Evolutionary conservation across 176 grass and related monocot genomes (phyloP).

Genomic region (Eleusine indica): DNA sequence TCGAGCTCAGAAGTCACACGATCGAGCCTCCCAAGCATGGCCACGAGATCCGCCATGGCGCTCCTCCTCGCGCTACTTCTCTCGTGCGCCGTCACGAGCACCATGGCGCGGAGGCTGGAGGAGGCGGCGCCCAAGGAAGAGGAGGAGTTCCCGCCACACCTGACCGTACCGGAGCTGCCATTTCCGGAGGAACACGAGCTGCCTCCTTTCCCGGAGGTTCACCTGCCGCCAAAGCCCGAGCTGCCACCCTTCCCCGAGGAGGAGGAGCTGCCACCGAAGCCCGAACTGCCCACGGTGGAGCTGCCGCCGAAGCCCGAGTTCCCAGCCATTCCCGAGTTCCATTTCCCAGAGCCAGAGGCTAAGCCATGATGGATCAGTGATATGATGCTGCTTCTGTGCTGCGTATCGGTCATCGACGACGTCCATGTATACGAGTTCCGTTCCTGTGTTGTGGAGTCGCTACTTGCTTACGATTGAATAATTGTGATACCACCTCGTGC

Average conservation of each 20-base stretch:
- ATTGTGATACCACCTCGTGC: no score
- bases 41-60: neutral
- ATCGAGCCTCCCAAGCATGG: neutral
- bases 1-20: neutral
- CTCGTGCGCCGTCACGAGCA: neutral
- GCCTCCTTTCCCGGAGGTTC: conserved; percentile 13
- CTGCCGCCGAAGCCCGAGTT: conserved; percentile 13
- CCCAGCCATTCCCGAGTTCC: conserved; percentile 1
- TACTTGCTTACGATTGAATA: no score
- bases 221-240: conserved; percentile 3
- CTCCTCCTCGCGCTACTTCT: conserved; percentile 25
- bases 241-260: neutral
- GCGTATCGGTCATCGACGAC: no score
- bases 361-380: conserved; percentile 12
- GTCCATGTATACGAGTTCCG: no score
- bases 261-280: neutral
- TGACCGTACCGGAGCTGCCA: conserved; percentile 25
- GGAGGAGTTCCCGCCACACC: conserved; percentile 25
- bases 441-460: no score
- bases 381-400: no score
- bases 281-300: neutral
- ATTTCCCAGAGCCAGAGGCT: conserved; percentile 20
- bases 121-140: conserved; percentile 6
- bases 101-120: conserved; percentile 17
- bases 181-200: conserved; percentile 12